Evolutionary conservation across 164 flowering plant species (phyloP), one percentile per base, ranked within the genome.

Genomic region (Saururus chinensis): DNA sequence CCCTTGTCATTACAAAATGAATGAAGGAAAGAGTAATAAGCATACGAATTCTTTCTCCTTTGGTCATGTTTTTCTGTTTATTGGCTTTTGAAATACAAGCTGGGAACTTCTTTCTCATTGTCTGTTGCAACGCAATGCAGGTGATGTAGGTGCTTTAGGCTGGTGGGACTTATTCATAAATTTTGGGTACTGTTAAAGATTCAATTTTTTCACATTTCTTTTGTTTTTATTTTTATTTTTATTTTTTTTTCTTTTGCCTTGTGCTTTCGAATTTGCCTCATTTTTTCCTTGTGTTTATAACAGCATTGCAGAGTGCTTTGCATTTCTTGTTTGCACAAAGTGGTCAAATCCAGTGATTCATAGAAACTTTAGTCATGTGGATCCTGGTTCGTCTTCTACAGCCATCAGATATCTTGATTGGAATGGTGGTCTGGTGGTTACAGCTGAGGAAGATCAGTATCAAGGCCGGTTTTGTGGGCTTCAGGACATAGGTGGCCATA

Each of bases 161-260:
- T 92, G 96, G 96, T 89, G 98, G 98, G 98, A 87, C 74, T 74
- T 92, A 64, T 85, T 88, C 69, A 85, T 92, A 69, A 88, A 87
- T 73, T 88, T 77, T 71, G 85, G 98, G 98, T 92, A 87, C 48
- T 30, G n/a, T 48, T 61, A 45, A 22, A 26, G 13, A 4, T n/a
- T 53, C 23, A 0, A n/a, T 52, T n/a, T 30, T 30, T 30, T 30
- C 37, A 30, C 37, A 6, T 30, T 30, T 30, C 37, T 2, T 30
- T 30, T 30, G 37, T 30, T 30, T 30, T n/a, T n/a, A n/a, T n/a
- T 6, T 40, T 6, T 40, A 40, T 40, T 6, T 40, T 6, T 21
- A 54, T 21, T 13, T 13, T 23, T 11, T 24, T 11, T 55, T 55
- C 13, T 55, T 13, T 9, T 7, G 23, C 16, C 9, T 51, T 40